Evolutionary conservation across 2,329 filamentous ascomycete genomes (phyloP).

Genomic region (Fusarium sublunatum): DNA sequence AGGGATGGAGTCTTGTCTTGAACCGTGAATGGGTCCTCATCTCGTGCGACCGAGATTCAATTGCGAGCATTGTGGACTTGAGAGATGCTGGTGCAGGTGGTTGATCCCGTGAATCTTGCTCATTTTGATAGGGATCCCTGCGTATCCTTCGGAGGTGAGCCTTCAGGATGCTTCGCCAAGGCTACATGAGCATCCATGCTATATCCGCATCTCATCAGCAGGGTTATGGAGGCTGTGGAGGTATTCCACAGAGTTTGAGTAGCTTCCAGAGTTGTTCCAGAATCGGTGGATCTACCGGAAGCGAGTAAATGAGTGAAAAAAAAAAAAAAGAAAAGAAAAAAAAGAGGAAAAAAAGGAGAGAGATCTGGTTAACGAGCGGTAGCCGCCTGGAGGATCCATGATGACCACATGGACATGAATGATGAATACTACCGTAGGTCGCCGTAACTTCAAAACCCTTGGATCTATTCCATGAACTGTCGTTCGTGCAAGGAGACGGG

Average conservation of each 20-base stretch:
- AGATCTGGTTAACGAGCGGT: slow-evolving; percentile 30
- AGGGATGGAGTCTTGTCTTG: slow-evolving; percentile 15
- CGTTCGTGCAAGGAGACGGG: slow-evolving; percentile 14
- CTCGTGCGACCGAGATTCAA: slow-evolving; percentile 11
- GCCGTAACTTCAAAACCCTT: slow-evolving; percentile 11
- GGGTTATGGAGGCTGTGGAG: slow-evolving; percentile 2
- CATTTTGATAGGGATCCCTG: slow-evolving; percentile 11
- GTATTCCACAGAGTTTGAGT: slow-evolving; percentile 19
- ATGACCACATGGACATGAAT: slow-evolving; percentile 23
- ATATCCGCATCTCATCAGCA: slow-evolving; percentile 35
- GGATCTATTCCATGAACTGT: neutral
- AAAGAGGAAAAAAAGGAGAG: slow-evolving; percentile 23
- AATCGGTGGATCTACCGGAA: slow-evolving; percentile 27
- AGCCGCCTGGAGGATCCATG: slow-evolving; percentile 16
- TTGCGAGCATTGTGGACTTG: slow-evolving; percentile 5
- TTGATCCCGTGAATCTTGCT: slow-evolving; percentile 26
- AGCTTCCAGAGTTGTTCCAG: slow-evolving; percentile 34
- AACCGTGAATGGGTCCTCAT: slow-evolving; percentile 5
- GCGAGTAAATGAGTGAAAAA: slow-evolving; percentile 24
- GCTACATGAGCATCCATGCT: slow-evolving; percentile 30
- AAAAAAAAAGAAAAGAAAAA: slow-evolving; percentile 14
- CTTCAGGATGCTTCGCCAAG: slow-evolving; percentile 14
- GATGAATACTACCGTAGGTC: neutral
- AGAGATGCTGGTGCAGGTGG: slow-evolving; percentile 16
- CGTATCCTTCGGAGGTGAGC: neutral